Evolutionary conservation across 2,329 filamentous ascomycete genomes (phyloP).

Genomic region (Penicillium sp.): DNA sequence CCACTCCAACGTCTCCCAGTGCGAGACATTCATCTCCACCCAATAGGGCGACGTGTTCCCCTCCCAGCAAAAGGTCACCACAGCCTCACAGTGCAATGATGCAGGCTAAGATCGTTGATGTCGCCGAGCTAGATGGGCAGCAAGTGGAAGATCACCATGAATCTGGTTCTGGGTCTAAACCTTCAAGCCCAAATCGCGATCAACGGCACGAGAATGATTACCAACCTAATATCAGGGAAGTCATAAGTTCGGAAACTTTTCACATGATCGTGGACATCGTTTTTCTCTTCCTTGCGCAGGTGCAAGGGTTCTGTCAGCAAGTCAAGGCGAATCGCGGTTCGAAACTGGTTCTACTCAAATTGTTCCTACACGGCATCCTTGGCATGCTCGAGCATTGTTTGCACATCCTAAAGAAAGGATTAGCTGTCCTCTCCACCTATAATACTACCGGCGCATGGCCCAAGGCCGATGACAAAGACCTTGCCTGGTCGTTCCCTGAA

Average conservation of each 20-base stretch:
- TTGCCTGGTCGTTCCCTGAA: conserved; percentile 36
- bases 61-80: conserved; percentile 10
- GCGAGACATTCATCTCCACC: not conserved
- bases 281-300: conserved; percentile 33
- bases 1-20: conserved; percentile 15
- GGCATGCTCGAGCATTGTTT: conserved; percentile 40
- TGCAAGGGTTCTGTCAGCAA: conserved; percentile 30
- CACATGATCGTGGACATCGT: conserved; percentile 38
- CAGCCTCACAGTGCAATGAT: conserved; percentile 5
- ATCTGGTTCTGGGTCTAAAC: conserved; percentile 23
- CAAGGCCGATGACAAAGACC: conserved; percentile 32
- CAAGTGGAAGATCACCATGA: conserved; percentile 32
- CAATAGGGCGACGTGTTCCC: conserved; percentile 6
- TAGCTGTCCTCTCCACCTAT: conserved; percentile 34
- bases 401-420: conserved; percentile 32
- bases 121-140: conserved; percentile 43
- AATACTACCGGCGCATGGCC: conserved; percentile 40
- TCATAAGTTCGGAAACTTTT: conserved; percentile 29
- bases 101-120: conserved; percentile 29
- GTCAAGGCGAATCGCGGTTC: conserved; percentile 31
- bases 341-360: conserved; percentile 23
- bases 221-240: conserved; percentile 20
- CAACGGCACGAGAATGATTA: conserved; percentile 13
- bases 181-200: conserved; percentile 27
- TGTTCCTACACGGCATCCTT: conserved; percentile 31